Evolutionary conservation across 106 monocot genomes (phyloP), one percentile per base, ranked within the genome.

Genomic region (Phalaenopsis equestris): DNA sequence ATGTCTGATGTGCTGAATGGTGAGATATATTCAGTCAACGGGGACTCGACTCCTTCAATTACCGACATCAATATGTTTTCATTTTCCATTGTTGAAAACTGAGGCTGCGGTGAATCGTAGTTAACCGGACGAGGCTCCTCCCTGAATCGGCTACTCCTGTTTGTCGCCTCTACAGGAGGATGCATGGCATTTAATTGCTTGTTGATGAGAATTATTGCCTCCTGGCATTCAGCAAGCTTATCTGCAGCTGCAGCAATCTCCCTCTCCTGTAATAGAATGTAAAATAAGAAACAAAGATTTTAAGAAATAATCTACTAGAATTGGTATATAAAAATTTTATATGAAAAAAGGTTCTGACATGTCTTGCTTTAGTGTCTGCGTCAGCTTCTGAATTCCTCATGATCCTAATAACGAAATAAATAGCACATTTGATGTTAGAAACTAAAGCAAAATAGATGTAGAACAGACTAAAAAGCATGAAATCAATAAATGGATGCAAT

Each of bases 231-330:
- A 8, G 94, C 94, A 36, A 98, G 94, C 82, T 94, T 98, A 55
- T 98, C 94, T 55, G 97, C 85, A 80, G 97, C 92, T n/a, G 94
- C 86, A 77, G 97, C 85, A 68, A 98, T 90, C 81, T 98, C 97
- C 57, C 67, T 94, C 78, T 98, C 90, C 94, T 97, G 81, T 45
- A 19, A 77, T 55, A 46, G 46, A 76, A 48, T 4, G 15, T 24
- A 10, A 6, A 19, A 76, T 47, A 30, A 49, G 11, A 24, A 30
- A 8, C 23, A 76, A 30, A 2, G 36, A 19, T 2, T 3, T 75
- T 36, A 49, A 1, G 49, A 45, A 45, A 43, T 9, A 43, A 45
- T 45, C 14, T 67, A 24, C 43, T 30, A 30, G 30, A 30, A 30
- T 30, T 30, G 30, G 30, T 30, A 30, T 30, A 30, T 30, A 30